Percentiles rank a stretch among this genome's conserved stretches.
Conservation (phyloP, 2,329 filamentous ascomycete species). For the Colletotrichum cordylinicola region DNA sequence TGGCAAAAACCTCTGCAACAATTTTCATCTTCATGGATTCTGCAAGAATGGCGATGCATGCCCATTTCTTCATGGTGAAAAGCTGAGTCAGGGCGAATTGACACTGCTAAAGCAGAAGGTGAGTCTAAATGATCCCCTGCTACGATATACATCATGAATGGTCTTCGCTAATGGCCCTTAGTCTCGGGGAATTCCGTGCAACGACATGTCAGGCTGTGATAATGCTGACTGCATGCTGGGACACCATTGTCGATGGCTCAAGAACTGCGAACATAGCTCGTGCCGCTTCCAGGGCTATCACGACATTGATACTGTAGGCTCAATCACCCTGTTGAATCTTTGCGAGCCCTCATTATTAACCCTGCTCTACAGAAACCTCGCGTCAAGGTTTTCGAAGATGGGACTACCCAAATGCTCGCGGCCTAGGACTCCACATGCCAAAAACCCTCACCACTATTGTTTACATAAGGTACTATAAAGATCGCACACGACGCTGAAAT, state of each 20-base stretch:
- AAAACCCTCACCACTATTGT: not conserved
- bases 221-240: conserved; percentile 23
- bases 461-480: not conserved
- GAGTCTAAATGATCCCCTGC: not conserved
- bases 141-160: not conserved
- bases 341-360: not conserved
- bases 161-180: not conserved
- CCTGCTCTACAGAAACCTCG: not conserved
- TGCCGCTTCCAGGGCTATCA: conserved; percentile 28
- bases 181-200: conserved; percentile 24
- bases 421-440: not conserved
- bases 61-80: conserved; percentile 25
- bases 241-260: conserved; percentile 27
- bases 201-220: conserved; percentile 17
- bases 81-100: conserved; percentile 20
- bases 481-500: not conserved
- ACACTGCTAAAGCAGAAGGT: conserved; percentile 25
- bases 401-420: not conserved
- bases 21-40: conserved; percentile 22
- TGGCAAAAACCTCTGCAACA: conserved; percentile 27
- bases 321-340: not conserved
- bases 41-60: conserved; percentile 24
- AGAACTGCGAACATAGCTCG: conserved; percentile 17
- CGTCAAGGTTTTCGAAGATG: conserved; percentile 18
- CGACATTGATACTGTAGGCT: conserved; percentile 24